Percentiles rank a stretch among this genome's conserved stretches.
Evolutionary conservation across 169 alveolate genomes (phyloP).

Genomic region (Nephromyces sp.): DNA sequence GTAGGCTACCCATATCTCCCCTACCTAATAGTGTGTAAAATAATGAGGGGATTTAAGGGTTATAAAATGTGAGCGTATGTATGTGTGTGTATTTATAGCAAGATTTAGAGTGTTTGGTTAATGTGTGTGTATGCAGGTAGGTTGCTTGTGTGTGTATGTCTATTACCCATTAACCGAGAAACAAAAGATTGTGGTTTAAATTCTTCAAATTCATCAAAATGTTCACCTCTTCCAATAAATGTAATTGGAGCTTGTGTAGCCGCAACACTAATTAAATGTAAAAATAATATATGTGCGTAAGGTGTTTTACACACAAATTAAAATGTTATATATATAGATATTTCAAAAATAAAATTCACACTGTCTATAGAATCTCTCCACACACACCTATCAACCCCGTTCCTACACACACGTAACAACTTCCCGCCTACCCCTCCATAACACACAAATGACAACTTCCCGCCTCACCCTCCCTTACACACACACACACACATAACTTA

Average conservation of each 20-base stretch:
- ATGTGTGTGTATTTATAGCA: neutral
- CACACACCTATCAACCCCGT: neutral
- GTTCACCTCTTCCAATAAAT: constrained; percentile 98
- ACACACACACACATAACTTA: constrained; percentile 1
- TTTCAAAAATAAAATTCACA: too few species aligned
- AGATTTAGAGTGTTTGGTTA: neutral
- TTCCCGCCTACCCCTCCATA: too few species aligned
- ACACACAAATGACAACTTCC: too few species aligned
- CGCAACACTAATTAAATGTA: constrained; percentile 62
- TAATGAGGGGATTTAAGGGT: neutral
- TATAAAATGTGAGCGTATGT: neutral
- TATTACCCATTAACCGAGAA: constrained; percentile 78
- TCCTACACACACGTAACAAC: too few species aligned
- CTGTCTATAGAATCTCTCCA: too few species aligned
- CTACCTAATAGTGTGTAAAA: constrained; percentile 62
- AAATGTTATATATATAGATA: too few species aligned
- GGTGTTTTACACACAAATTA: too few species aligned
- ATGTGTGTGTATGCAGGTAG: neutral
- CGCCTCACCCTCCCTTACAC: too few species aligned
- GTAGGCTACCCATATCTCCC: constrained; percentile 94
- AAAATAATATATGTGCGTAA: too few species aligned
- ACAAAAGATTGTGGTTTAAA: constrained; percentile 95
- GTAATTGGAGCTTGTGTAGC: constrained; percentile 86
- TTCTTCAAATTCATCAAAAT: constrained; percentile 93
- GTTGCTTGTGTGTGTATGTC: neutral